phyloP scores from a whole-genome alignment of 495 filamentous ascomycete species.

The Podospora tetraspora region DNA sequence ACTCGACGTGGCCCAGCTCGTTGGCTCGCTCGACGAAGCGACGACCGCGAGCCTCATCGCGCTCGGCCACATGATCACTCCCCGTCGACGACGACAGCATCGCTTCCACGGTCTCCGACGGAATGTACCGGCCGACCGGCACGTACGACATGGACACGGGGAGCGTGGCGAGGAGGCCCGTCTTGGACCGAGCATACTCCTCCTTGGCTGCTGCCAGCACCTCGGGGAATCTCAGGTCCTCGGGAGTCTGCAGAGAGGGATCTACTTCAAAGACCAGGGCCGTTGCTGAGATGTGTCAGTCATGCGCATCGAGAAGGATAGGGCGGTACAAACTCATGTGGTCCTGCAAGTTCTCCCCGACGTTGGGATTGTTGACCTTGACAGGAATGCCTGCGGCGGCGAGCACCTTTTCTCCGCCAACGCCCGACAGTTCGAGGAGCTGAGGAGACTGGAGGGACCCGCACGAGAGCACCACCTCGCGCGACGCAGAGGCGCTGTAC shows the following conservation, averaged over 20 bases:
- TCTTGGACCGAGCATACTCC: constrained; percentile 13
- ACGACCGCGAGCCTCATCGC: constrained; percentile 22
- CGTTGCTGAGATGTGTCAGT: constrained; percentile 31
- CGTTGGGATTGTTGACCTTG: constrained; percentile 42
- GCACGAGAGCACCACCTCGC: constrained; percentile 52
- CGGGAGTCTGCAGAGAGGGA: constrained; percentile 34
- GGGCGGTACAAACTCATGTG: constrained; percentile 39
- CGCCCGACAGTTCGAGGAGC: constrained; percentile 54
- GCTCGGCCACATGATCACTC: constrained; percentile 9
- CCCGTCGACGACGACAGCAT: neutral
- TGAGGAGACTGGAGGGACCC: constrained; percentile 50
- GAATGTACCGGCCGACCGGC: constrained; percentile 35
- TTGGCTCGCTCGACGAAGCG: constrained; percentile 28
- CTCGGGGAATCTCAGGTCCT: constrained; percentile 32
- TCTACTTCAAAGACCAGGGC: constrained; percentile 45
- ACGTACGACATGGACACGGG: constrained; percentile 44
- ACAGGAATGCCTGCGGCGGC: constrained; percentile 37
- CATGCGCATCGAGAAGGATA: neutral
- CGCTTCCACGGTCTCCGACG: constrained; percentile 18
- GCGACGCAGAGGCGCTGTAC: constrained; percentile 27
- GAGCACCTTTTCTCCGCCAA: constrained; percentile 42
- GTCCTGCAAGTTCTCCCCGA: constrained; percentile 55
- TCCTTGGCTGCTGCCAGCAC: constrained; percentile 15
- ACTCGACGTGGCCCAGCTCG: constrained; percentile 47
- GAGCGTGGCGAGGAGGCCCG: constrained; percentile 22